Conservation (phyloP, 306 rosid genomes). For the Pyrus pyrifolia region DNA sequence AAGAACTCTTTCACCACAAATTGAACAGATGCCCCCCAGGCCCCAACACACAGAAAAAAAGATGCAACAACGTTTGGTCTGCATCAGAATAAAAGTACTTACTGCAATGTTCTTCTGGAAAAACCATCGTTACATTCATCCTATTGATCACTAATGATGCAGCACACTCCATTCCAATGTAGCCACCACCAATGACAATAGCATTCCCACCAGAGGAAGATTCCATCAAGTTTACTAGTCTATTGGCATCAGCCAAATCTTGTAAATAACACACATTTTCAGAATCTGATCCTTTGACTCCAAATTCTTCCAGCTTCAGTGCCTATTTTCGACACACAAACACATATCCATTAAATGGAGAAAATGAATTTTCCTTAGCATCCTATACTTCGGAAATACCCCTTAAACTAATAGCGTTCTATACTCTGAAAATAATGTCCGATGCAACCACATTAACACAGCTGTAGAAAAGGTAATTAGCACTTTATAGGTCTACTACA, state of each 20-base stretch:
- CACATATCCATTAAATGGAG: not conserved
- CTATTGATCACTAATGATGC: slow-evolving; percentile 92
- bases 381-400: not conserved
- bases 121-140: slow-evolving; percentile 83
- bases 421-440: not conserved
- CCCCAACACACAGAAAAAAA: too few species aligned
- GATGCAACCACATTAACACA: not conserved
- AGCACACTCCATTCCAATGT: slow-evolving; percentile 97
- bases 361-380: not conserved
- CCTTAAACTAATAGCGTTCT: not conserved
- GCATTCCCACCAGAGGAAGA: slow-evolving; percentile 77
- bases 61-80: not conserved
- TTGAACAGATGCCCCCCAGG: too few species aligned
- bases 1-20: not conserved
- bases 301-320: slow-evolving; percentile 92
- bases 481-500: not conserved
- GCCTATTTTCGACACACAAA: slow-evolving; percentile 40
- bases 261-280: slow-evolving; percentile 88
- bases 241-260: slow-evolving; percentile 74
- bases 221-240: slow-evolving; percentile 52
- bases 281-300: slow-evolving; percentile 90
- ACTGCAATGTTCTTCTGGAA: slow-evolving; percentile 99
- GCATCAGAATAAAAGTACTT: slow-evolving; percentile 24
- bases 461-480: not conserved
- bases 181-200: slow-evolving; percentile 97